Evolutionary conservation across 768 basidiomycete species (phyloP).

Genomic region (Grammothele lineata): DNA sequence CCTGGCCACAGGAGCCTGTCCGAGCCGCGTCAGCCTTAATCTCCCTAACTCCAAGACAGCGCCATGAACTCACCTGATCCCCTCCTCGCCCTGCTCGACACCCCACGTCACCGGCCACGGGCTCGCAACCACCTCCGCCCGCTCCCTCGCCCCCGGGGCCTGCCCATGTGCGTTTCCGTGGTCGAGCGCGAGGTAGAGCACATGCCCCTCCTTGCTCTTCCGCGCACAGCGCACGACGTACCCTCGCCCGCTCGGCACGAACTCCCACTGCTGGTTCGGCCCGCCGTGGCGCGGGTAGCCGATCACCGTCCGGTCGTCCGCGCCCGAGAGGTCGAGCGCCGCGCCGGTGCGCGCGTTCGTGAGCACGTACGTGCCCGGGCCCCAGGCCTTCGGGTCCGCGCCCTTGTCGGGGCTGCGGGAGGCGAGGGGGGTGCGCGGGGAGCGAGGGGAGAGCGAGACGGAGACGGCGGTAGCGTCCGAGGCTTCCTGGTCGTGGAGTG

Average conservation of each 20-base stretch:
- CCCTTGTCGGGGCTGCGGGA: background rate
- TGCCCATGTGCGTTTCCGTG: slow-evolving; percentile 1
- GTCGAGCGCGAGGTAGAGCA: slow-evolving; percentile 20
- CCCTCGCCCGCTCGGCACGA: slow-evolving; percentile 22
- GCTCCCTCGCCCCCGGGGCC: slow-evolving; percentile 7
- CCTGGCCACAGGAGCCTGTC: slow-evolving; percentile 23
- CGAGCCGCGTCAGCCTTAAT: background rate
- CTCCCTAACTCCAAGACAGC: too few relatives aligned
- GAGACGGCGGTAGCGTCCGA: slow-evolving; percentile 12
- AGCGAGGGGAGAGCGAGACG: background rate
- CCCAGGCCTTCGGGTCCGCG: slow-evolving; percentile 12
- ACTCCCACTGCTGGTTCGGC: slow-evolving; percentile 27
- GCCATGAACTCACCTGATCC: slow-evolving; percentile 13
- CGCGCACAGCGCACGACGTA: slow-evolving; percentile 20
- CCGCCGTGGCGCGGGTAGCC: slow-evolving; percentile 21
- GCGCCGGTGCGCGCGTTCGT: slow-evolving; percentile 22
- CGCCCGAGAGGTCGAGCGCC: slow-evolving; percentile 22
- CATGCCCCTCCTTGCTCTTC: slow-evolving; percentile 5
- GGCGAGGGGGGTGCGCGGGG: background rate
- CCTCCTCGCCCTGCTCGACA: slow-evolving; percentile 14
- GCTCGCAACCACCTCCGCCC: slow-evolving; percentile 19
- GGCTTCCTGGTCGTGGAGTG: background rate
- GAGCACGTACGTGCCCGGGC: slow-evolving; percentile 21
- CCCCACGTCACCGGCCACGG: slow-evolving; percentile 24
- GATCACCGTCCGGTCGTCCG: slow-evolving; percentile 19